Evolutionary conservation across 2,329 filamentous ascomycete genomes (phyloP).

Genomic region (Epichloe glyceriae): DNA sequence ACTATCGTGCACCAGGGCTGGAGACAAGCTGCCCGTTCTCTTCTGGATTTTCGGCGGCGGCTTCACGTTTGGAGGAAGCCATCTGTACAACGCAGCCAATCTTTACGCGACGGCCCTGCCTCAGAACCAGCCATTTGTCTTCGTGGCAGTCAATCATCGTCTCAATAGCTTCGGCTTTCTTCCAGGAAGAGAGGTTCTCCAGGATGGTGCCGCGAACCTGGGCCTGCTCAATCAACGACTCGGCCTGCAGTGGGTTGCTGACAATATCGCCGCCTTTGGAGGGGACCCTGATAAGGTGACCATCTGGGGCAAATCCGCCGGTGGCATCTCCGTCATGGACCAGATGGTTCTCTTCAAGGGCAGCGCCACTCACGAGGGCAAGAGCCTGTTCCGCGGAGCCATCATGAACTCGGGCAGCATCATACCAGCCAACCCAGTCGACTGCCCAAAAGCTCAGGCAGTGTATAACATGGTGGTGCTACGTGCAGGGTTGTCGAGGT

Average conservation of each 20-base stretch:
- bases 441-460: background rate
- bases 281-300: slow-evolving; percentile 49
- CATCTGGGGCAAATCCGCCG: slow-evolving; percentile 45
- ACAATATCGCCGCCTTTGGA: slow-evolving; percentile 49
- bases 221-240: slow-evolving; percentile 43
- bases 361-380: slow-evolving; percentile 29
- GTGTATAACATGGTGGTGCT: background rate
- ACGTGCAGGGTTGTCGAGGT: background rate
- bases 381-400: slow-evolving; percentile 2
- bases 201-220: slow-evolving; percentile 52
- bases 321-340: slow-evolving; percentile 39
- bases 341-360: slow-evolving; percentile 49
- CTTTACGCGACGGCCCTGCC: slow-evolving; percentile 28
- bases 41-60: slow-evolving; percentile 4
- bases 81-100: background rate
- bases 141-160: slow-evolving; percentile 3
- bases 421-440: slow-evolving; percentile 28
- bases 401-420: slow-evolving; percentile 18
- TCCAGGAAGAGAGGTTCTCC: background rate
- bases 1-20: slow-evolving; percentile 39
- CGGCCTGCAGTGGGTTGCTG: slow-evolving; percentile 46
- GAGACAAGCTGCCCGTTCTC: slow-evolving; percentile 49
- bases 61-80: background rate
- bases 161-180: slow-evolving; percentile 2
- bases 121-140: slow-evolving; percentile 1